These are phyloP conservation scores for Cardiosporidium cionae DNA, from an alignment of 169 alveolate species.

Conservation along the genomic window DNA sequence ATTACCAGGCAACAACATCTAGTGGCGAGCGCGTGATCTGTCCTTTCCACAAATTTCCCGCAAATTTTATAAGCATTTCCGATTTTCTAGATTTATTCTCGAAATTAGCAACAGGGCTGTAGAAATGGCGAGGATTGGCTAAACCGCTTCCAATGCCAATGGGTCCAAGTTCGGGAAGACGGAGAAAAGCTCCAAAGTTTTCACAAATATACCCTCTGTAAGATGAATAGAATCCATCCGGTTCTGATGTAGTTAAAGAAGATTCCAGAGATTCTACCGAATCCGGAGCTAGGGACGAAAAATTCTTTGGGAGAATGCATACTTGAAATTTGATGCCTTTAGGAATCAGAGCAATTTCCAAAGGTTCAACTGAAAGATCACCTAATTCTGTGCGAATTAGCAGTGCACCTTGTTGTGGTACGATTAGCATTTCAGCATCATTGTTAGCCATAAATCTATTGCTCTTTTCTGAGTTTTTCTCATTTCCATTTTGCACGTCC, in stretches of 20 bases:
- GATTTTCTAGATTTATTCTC: constrained; percentile 42
- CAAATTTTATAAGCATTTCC: constrained; percentile 42
- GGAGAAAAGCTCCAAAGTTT: constrained; percentile 54
- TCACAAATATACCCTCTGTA: constrained; percentile 63
- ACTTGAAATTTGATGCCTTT: neutral
- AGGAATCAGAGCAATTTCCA: constrained; percentile 7
- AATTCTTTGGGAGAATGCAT: neutral
- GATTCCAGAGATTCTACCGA: neutral
- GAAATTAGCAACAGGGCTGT: constrained; percentile 49
- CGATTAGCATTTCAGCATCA: constrained; percentile 68
- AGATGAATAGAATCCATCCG: constrained; percentile 6
- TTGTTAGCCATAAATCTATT: constrained; percentile 2
- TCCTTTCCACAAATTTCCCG: constrained; percentile 44
- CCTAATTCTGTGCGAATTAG: constrained; percentile 48
- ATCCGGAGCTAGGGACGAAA: neutral
- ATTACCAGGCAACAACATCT: constrained; percentile 66
- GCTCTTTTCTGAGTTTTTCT: neutral
- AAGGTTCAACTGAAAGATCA: neutral
- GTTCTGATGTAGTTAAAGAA: neutral
- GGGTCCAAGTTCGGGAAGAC: constrained; percentile 72
- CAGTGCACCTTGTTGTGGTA: constrained; percentile 58
- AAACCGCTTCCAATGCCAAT: constrained; percentile 64
- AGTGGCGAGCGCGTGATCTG: constrained; percentile 27
- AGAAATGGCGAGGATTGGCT: constrained; percentile 69
- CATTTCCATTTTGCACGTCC: neutral